Percentiles rank a stretch among this genome's conserved stretches.
Evolutionary conservation across 2,329 filamentous ascomycete species (phyloP).

Genomic region (Diatrype stigma): DNA sequence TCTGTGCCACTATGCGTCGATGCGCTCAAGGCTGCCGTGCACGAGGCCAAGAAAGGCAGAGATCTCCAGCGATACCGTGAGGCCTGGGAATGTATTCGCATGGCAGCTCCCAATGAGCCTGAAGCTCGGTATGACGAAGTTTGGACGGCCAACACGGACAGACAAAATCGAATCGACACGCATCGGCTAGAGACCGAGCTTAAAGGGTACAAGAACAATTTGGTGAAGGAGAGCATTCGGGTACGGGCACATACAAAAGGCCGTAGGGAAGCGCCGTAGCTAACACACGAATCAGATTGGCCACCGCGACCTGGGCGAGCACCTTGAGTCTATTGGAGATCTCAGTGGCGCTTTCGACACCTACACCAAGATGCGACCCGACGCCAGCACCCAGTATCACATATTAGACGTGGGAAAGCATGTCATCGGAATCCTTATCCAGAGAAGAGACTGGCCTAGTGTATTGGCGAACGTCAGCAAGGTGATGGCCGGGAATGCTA

Average conservation of each 20-base stretch:
- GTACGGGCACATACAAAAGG: constrained; percentile 43
- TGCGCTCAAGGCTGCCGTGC: constrained; percentile 72
- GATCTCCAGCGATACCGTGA: constrained; percentile 70
- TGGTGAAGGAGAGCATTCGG: constrained; percentile 94
- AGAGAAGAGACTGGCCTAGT: constrained; percentile 72
- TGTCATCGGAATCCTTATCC: constrained; percentile 69
- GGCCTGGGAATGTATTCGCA: constrained; percentile 60
- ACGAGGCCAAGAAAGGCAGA: constrained; percentile 70
- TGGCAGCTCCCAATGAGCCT: constrained; percentile 61
- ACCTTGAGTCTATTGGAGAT: constrained; percentile 76
- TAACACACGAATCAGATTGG: constrained; percentile 63
- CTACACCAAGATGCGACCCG: constrained; percentile 83
- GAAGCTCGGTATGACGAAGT: constrained; percentile 62
- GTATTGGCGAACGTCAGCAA: constrained; percentile 61
- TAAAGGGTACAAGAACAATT: constrained; percentile 91
- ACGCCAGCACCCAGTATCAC: constrained; percentile 78
- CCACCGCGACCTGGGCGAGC: constrained; percentile 84
- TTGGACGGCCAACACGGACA: constrained; percentile 71
- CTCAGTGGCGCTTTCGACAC: constrained; percentile 69
- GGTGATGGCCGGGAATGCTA: constrained; percentile 47
- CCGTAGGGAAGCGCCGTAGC: background rate
- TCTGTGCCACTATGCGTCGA: constrained; percentile 75
- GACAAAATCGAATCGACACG: constrained; percentile 65
- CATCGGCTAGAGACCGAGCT: constrained; percentile 78
- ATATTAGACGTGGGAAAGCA: constrained; percentile 79